These are phyloP conservation scores for Nemania abortiva DNA, from an alignment of 2,329 filamentous ascomycete genomes.

Conservation along the genomic window DNA sequence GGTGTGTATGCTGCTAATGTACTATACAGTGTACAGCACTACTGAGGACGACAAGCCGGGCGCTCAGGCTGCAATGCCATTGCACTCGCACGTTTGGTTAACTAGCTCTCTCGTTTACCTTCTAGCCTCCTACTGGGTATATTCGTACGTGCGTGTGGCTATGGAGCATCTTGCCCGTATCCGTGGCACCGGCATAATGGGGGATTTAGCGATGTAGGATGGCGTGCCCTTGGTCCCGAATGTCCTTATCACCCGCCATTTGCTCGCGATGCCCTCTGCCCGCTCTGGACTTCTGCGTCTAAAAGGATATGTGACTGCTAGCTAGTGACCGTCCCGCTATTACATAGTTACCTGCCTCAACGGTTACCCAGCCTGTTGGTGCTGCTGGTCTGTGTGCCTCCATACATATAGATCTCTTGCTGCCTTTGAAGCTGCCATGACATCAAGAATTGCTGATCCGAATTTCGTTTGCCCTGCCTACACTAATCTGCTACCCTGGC, in stretches of 20 bases:
- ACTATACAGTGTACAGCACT: slow-evolving; percentile 18
- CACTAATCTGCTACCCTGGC: slow-evolving; percentile 30
- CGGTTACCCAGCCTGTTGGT: slow-evolving; percentile 27
- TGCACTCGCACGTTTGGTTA: slow-evolving; percentile 5
- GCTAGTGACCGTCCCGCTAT: background rate
- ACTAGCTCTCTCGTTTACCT: slow-evolving; percentile 1
- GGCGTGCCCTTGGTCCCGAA: slow-evolving; percentile 23
- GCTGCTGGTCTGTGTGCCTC: background rate
- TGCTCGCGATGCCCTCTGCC: slow-evolving; percentile 24
- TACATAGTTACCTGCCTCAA: slow-evolving; percentile 9
- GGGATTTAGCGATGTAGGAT: slow-evolving; percentile 22
- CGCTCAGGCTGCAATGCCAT: slow-evolving; percentile 24
- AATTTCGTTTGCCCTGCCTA: slow-evolving; percentile 42
- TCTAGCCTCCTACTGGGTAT: too few species aligned
- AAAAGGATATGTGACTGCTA: background rate
- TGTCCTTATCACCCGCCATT: background rate
- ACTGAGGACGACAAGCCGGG: slow-evolving; percentile 1
- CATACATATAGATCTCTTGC: background rate
- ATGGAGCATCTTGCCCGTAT: slow-evolving; percentile 3
- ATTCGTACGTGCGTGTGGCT: background rate
- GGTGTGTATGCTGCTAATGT: slow-evolving; percentile 17
- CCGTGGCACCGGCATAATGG: slow-evolving; percentile 26
- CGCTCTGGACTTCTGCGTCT: background rate
- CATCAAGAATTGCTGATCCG: slow-evolving; percentile 46
- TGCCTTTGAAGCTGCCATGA: slow-evolving; percentile 33